phyloP scores from a whole-genome alignment of 1,139 yeast genomes.

The Williopsis jadinii region DNA sequence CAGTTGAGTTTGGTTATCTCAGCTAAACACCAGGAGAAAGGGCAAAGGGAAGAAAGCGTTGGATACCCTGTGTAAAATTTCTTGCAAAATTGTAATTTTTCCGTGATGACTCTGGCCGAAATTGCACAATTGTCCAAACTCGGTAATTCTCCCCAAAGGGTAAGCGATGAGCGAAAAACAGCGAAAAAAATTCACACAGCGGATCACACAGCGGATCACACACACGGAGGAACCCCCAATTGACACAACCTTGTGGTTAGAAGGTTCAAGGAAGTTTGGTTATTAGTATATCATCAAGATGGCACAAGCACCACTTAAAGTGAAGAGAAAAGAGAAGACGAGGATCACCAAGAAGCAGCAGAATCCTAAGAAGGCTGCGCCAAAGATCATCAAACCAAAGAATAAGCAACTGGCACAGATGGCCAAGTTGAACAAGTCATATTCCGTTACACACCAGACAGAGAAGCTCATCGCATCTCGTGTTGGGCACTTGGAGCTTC shows the following conservation, averaged over 20 bases:
- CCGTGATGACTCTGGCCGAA: no score
- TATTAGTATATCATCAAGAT: conserved; percentile 13
- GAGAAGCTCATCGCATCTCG: conserved; percentile 82
- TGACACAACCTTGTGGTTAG: not conserved
- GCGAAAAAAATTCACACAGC: not conserved
- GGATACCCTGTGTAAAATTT: not conserved
- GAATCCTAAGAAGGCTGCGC: conserved; percentile 72
- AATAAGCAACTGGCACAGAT: conserved; percentile 45
- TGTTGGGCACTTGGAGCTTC: conserved; percentile 91
- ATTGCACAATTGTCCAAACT: not conserved
- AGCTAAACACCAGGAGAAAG: no score
- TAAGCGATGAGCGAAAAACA: not conserved
- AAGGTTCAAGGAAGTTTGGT: no score
- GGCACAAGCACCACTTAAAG: conserved; percentile 34
- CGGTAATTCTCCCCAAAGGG: not conserved
- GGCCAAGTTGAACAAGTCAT: conserved; percentile 55
- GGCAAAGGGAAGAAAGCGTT: no score
- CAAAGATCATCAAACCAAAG: conserved; percentile 64
- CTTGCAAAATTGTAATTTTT: not conserved
- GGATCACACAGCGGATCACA: not conserved
- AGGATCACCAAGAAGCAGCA: conserved; percentile 34
- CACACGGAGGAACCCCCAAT: not conserved
- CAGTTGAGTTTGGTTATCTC: no score
- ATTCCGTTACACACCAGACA: conserved; percentile 60
- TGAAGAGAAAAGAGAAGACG: conserved; percentile 30